phyloP scores from a whole-genome alignment of 805 yeast species.

The Maudiozyma serrabonitensis region DNA sequence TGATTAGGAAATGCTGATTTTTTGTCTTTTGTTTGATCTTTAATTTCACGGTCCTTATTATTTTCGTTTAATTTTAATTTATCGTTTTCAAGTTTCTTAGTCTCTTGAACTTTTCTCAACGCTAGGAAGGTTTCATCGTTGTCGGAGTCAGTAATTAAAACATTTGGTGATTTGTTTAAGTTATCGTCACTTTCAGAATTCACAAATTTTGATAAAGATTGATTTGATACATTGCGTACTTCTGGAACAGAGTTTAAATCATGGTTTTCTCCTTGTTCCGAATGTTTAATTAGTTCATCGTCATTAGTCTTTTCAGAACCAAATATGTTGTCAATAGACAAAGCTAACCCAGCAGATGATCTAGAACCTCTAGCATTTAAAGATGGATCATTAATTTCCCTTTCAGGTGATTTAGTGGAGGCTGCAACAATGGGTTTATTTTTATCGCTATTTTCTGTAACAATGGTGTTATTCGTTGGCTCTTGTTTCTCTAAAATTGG shows the following conservation, averaged over 20 bases:
- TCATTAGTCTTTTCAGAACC: constrained; percentile 13
- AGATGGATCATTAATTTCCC: not conserved
- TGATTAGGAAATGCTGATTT: not conserved
- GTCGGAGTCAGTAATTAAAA: constrained; percentile 4
- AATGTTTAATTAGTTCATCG: constrained; percentile 23
- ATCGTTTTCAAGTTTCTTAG: constrained; percentile 1
- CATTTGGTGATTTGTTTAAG: not conserved
- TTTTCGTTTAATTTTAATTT: not conserved
- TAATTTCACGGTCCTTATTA: not conserved
- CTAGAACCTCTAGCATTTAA: not conserved
- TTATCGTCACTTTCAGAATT: constrained; percentile 1
- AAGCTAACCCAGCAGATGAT: not conserved
- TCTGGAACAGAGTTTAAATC: not conserved
- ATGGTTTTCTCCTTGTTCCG: constrained; percentile 5
- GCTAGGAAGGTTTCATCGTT: constrained; percentile 17
- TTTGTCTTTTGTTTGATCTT: not conserved
- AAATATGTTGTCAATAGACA: constrained; percentile 22
- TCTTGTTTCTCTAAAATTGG: too few species aligned
- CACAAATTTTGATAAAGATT: constrained; percentile 1
- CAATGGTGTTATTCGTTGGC: not conserved
- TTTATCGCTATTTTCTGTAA: not conserved
- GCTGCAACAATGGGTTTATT: not conserved
- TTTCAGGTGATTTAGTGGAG: not conserved
- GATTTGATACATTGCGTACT: not conserved
- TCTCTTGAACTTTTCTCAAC: constrained; percentile 9